Evolutionary conservation across 352 stramenopile genomes (phyloP), one percentile per base, ranked within the genome.

Genomic region (Thalassiosira livingstoniorum): DNA sequence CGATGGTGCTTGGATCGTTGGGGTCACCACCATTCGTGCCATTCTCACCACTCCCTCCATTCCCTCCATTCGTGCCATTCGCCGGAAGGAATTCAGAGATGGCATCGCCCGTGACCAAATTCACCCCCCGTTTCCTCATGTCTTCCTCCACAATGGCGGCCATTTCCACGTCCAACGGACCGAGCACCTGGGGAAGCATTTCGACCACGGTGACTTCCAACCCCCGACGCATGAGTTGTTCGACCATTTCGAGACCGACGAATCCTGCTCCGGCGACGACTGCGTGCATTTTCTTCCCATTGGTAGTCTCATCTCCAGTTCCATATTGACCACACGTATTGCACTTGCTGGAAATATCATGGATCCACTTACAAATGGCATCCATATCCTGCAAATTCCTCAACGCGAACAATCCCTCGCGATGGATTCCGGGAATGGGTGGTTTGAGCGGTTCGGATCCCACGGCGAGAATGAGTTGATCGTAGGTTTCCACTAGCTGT

Each of bases 191-290:
- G 39, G 83, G 77, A 70, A 87, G 64, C 76, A 91, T 86, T 73
- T 95, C 91, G 31, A 94, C 85, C 1, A 94, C 66, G 2, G 88
- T 92, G 4, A 94, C 89, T 39, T 93, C 70, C 13, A 91, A 70
- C 5, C 84, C 83, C 47, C 87, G 75, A 61, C 89, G 54, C 54
- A 87, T 75, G 21, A 95, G 78, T 66, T 93, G 87, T 75, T 95
- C 91, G 0, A 92, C 88, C 88, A 95, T 94, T 80, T 95, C 91
- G 10, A 95, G 68, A 25, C 91, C 91, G 34, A 95, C 79, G 77
- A 95, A 95, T 18, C 90, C 91, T 31, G 86, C 91, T 32, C 91
- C 91, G 23, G 91, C 85, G 34, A 95, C 87, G 2, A 94, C 89
- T 21, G 81, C 88, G 60, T 92, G 87, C 74, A 86, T 89, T 27